Percentiles rank a stretch among this genome's conserved stretches.
Evolutionary conservation across 371 early-diverging fungal species (phyloP).

Genomic region (Haplosporangium sp.): DNA sequence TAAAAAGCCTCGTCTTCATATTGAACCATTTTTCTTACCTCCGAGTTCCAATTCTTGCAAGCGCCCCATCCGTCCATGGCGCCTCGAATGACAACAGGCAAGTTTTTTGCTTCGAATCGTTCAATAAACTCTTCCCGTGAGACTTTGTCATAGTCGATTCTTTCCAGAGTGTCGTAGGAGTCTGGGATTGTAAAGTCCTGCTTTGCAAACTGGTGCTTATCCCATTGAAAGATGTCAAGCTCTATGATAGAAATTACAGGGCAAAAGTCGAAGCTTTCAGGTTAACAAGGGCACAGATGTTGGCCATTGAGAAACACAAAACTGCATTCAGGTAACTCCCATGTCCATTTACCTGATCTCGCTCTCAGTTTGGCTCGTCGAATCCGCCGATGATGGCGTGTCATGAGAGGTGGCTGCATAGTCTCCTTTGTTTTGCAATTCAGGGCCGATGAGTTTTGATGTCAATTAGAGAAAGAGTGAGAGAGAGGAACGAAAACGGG

Average conservation of each 20-base stretch:
- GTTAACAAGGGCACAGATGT: not conserved
- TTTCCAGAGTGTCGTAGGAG: constrained; percentile 57
- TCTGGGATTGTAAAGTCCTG: constrained; percentile 65
- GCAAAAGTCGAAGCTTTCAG: not conserved
- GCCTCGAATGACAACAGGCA: constrained; percentile 76
- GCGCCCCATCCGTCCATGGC: constrained; percentile 74
- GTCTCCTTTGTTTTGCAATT: too few relatives aligned
- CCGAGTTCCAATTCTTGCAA: constrained; percentile 66
- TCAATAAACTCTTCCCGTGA: constrained; percentile 70
- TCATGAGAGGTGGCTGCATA: constrained; percentile 53
- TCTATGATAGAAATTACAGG: constrained; percentile 40
- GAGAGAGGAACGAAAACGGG: too few relatives aligned
- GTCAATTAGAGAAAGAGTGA: too few relatives aligned
- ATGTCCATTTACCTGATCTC: constrained; percentile 59
- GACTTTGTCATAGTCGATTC: constrained; percentile 62
- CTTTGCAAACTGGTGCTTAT: constrained; percentile 61
- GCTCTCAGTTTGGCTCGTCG: constrained; percentile 60
- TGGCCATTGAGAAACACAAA: not conserved
- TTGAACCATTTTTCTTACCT: constrained; percentile 53
- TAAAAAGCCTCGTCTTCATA: too few relatives aligned
- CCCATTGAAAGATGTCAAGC: constrained; percentile 68
- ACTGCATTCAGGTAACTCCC: not conserved
- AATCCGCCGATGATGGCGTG: constrained; percentile 59
- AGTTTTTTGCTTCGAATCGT: constrained; percentile 63
- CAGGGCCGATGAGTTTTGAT: too few relatives aligned